Evolutionary conservation across 805 yeast genomes (phyloP), one percentile per base, ranked within the genome.

Genomic region (Saccharomycopsis lassenensis): DNA sequence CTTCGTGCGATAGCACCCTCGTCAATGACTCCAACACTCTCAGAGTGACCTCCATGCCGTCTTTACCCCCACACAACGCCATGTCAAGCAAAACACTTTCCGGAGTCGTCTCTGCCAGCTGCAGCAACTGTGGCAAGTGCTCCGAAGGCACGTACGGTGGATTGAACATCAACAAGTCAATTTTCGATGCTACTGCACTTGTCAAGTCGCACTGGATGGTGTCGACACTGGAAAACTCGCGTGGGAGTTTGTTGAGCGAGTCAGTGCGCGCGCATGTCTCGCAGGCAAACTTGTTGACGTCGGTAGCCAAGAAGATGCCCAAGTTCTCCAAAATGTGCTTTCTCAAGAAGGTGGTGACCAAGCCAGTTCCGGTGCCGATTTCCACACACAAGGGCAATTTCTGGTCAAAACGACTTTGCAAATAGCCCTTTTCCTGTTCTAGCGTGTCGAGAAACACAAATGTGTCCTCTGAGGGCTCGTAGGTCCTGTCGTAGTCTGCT

Each of bases 61-160:
- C 78, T 6, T 62, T 61, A 0, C 98, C 98, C 0, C 98, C 98
- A 19, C 79, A 65, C 17, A 91, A 65, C 0, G 98, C 98, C 38
- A 89, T 57, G 52, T 89, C 95, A 1, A 91, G 62, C 95, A 96
- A 86, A 11, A 63, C n/a, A n/a, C n/a, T n/a, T n/a, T n/a, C n/a
- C n/a, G n/a, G n/a, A 61, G 21, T 67, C 64, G 14, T 71, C 75
- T 11, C 14, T 11, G 11, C 15, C 4, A 7, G 14, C 26, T 18
- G 23, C 24, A 18, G 5, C 33, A 40, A 2, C 35, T 45, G 50
- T 0, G 97, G 96, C 0, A 84, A 80, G 0, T 50, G 51, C 40
- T 76, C 86, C 1, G 89, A 83, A 0, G 98, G 98, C 1, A 91
- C 98, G 52, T 91, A 91, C 0, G 98, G 98, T 0, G 98, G 98